These are phyloP conservation scores for Cercospora zeae-maydis DNA, from an alignment of 2,329 filamentous ascomycete genomes.

Conservation along the genomic window DNA sequence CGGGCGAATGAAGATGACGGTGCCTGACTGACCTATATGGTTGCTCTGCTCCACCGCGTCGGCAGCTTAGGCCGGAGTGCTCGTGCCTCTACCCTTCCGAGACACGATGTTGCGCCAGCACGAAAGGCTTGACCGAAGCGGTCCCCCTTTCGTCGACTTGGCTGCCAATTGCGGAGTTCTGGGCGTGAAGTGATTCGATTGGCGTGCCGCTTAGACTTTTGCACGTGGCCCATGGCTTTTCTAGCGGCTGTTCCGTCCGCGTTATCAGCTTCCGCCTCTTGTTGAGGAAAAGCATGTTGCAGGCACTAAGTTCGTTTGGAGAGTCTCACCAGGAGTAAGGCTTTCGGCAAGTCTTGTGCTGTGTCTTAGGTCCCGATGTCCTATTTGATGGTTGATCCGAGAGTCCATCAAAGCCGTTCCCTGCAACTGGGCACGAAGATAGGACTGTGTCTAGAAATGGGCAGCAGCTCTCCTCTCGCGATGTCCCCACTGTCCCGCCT, in stretches of 20 bases:
- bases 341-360: background rate
- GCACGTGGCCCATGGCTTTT: slow-evolving; percentile 8
- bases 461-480: background rate
- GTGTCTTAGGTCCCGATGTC: background rate
- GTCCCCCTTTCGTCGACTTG: background rate
- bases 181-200: slow-evolving; percentile 7
- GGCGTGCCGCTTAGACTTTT: background rate
- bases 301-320: background rate
- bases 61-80: background rate
- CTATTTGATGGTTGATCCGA: background rate
- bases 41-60: background rate
- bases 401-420: background rate
- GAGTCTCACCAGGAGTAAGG: background rate
- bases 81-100: background rate
- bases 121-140: background rate
- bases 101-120: background rate
- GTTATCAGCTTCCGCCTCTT: background rate
- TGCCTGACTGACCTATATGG: background rate
- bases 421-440: background rate
- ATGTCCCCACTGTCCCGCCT: background rate
- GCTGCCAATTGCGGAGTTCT: background rate
- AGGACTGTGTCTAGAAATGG: background rate
- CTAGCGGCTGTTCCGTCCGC: background rate
- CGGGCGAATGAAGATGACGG: background rate
- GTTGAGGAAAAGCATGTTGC: slow-evolving; percentile 1